Conservation (phyloP, 495 filamentous ascomycete species). For the Endocarpon pusillum region DNA sequence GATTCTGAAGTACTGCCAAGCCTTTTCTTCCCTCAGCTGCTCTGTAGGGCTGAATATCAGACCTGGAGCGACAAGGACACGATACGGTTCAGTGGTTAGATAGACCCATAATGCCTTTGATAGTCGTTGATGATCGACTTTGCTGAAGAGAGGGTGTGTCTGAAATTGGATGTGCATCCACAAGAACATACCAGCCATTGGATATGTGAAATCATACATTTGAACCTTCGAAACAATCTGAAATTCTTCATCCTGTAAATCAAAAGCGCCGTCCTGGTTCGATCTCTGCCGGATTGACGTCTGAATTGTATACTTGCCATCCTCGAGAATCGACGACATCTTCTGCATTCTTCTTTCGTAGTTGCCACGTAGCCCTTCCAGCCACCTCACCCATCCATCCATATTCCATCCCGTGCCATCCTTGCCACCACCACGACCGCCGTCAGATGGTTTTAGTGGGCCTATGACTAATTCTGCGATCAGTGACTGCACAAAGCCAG, state of each 20-base stretch:
- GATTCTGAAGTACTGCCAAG: conserved; percentile 53
- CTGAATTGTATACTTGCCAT: conserved; percentile 40
- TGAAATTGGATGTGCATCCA: conserved; percentile 59
- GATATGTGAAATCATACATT: conserved; percentile 60
- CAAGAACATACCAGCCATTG: conserved; percentile 84
- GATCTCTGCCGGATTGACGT: conserved; percentile 19
- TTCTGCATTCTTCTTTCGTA: conserved; percentile 69
- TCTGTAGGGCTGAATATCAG: conserved; percentile 50
- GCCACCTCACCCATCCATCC: conserved; percentile 79
- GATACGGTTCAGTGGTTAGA: conserved; percentile 47
- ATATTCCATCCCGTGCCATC: conserved; percentile 51
- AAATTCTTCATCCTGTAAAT: conserved; percentile 37
- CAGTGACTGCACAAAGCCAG: conserved; percentile 72
- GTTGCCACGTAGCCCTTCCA: conserved; percentile 57
- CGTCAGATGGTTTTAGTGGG: conserved; percentile 25
- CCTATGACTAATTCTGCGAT: conserved; percentile 64
- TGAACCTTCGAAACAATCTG: conserved; percentile 47
- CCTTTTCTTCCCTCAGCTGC: conserved; percentile 30
- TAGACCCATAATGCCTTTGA: conserved; percentile 52
- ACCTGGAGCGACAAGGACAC: conserved; percentile 50
- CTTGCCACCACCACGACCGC: conserved; percentile 21
- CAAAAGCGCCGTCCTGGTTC: conserved; percentile 18
- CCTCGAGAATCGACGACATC: conserved; percentile 57
- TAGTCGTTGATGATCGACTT: conserved; percentile 25
- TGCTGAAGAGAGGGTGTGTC: conserved; percentile 48